A percentile compares a stretch with the other conserved stretches of the same genome.
phyloP scores from a whole-genome alignment of 169 alveolate species.

The Cryptosporidium meleagridis region DNA sequence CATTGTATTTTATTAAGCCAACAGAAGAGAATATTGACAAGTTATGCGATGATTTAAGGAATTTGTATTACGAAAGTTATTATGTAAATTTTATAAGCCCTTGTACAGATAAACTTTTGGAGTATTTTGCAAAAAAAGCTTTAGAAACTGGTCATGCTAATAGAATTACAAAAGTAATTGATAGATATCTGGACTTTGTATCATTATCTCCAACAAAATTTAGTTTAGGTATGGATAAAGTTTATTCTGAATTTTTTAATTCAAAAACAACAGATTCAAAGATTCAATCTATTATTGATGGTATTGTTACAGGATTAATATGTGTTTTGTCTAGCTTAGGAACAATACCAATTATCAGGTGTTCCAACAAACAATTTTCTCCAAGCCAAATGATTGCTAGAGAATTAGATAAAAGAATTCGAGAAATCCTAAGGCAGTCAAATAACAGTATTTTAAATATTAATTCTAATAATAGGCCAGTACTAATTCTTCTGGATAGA shows the following conservation, averaged over 20 bases:
- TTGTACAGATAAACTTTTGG: slow-evolving; percentile 80
- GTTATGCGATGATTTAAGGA: slow-evolving; percentile 75
- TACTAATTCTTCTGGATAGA: slow-evolving; percentile 84
- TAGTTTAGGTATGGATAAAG: slow-evolving; percentile 84
- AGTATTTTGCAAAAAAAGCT: slow-evolving; percentile 83
- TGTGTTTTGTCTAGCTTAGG: slow-evolving; percentile 85
- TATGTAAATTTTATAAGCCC: slow-evolving; percentile 86
- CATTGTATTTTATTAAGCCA: slow-evolving; percentile 87
- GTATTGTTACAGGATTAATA: slow-evolving; percentile 82
- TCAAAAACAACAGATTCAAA: slow-evolving; percentile 73
- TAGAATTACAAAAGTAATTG: slow-evolving; percentile 86
- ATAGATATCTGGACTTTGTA: slow-evolving; percentile 86
- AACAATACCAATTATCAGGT: slow-evolving; percentile 83
- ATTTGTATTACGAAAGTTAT: slow-evolving; percentile 80
- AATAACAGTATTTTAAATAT: slow-evolving; percentile 76
- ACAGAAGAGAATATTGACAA: slow-evolving; percentile 81
- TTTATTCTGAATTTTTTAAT: slow-evolving; percentile 80
- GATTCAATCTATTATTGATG: slow-evolving; percentile 75
- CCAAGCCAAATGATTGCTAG: slow-evolving; percentile 85
- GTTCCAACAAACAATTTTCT: slow-evolving; percentile 79
- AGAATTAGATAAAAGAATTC: slow-evolving; percentile 80
- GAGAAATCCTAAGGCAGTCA: slow-evolving; percentile 78
- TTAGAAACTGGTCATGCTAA: slow-evolving; percentile 83
- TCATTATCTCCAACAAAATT: slow-evolving; percentile 83
- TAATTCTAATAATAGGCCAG: slow-evolving; percentile 83